Percentiles rank a stretch among this genome's conserved stretches.
These are phyloP conservation scores for Colletotrichum kahawae DNA, from an alignment of 2,329 filamentous ascomycete species.

Conservation along the genomic window DNA sequence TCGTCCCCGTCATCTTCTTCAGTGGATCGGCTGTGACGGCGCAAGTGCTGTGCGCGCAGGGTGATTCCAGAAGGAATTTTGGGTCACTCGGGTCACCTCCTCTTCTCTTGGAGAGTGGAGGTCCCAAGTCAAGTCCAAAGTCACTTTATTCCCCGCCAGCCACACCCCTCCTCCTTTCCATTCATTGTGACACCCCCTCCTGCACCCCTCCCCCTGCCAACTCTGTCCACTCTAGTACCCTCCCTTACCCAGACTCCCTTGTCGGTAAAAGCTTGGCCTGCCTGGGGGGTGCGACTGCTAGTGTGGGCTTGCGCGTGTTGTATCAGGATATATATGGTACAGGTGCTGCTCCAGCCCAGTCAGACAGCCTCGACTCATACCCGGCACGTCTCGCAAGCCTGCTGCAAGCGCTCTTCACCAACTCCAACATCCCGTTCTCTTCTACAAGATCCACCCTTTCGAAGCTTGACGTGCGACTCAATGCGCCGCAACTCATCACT, in stretches of 20 bases:
- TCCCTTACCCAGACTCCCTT: constrained; percentile 17
- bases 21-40: constrained; percentile 22
- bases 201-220: not conserved
- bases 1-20: constrained; percentile 16
- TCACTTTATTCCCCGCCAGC: not conserved
- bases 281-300: constrained; percentile 16
- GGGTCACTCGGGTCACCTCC: constrained; percentile 3
- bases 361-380: constrained; percentile 18
- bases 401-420: constrained; percentile 21
- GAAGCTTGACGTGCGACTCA: constrained; percentile 18
- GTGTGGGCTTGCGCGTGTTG: constrained; percentile 22
- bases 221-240: not conserved
- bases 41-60: constrained; percentile 1
- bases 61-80: constrained; percentile 22
- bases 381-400: constrained; percentile 33
- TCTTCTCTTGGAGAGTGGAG: not conserved
- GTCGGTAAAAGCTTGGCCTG: constrained; percentile 19
- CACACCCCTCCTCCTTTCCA: not conserved
- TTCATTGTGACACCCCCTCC: not conserved
- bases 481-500: constrained; percentile 15
- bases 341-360: constrained; percentile 23
- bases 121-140: constrained; percentile 2
- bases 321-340: constrained; percentile 29
- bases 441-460: constrained; percentile 8
- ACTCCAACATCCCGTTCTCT: not conserved